Evolutionary conservation across 768 basidiomycete species (phyloP), one percentile per base, ranked within the genome.

Genomic region (Lactifluus subvellereus): DNA sequence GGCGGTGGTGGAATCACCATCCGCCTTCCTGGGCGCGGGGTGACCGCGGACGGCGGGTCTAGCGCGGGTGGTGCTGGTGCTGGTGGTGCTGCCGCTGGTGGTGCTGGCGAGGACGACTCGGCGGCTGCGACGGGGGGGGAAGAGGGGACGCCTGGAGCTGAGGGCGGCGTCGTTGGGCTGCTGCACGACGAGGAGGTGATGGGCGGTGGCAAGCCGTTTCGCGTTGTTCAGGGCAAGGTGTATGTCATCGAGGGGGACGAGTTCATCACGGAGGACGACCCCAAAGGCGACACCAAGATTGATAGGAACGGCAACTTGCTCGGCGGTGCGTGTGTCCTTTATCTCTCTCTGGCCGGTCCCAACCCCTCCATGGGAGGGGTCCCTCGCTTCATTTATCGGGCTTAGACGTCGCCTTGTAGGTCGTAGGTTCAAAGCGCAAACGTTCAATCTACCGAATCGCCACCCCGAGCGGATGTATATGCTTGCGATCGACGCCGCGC

Each of bases 401-500:
- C 62, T 64, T 57, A 66, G 37, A 50, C 52, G 54, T 2, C 27
- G 47, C 18, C 37, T 2, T 57, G 18, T 68, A 97, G 95, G 88
- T 55, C 86, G 96, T 43, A 79, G 82, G 59, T 97, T 93, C 80
- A 96, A 95, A 74, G 86, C 94, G 1, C 77, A 83, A 33, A 97
- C 95, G 1, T 98, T 99, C 72, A 75, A 82, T n/a, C 84, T 94
- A 6, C 89, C 92, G 0, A 85, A 84, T 60, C 84, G 96, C 22
- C 87, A 98, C 69, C 87, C 93, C 9, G 82, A 90, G 32, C 82
- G 88, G 50, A 80, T 84, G 64, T 99, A 97, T 76, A 91, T 97
- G 84, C 89, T 98, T 47, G 94, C 96, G 22, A 98, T 99, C 62
- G 97, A 99, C 71, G 96, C 94, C 3, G 97, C 97, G 0, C 86